Evolutionary conservation across 176 grass and related monocot genomes (phyloP).

Genomic region (Musa schizocarpa): DNA sequence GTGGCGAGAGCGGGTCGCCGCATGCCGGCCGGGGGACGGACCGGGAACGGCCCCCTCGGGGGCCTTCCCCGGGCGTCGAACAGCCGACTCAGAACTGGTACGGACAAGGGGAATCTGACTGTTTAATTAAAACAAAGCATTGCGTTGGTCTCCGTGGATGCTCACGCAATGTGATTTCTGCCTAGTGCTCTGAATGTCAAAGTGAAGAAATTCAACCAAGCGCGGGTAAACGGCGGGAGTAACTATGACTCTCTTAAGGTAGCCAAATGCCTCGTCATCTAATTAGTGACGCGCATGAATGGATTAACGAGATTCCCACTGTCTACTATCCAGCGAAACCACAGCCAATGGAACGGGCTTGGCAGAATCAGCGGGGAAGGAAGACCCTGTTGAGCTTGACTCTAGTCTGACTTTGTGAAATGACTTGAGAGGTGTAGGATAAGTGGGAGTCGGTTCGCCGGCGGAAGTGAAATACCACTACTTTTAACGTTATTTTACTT

Average conservation of each 20-base stretch:
- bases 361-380: too few species aligned
- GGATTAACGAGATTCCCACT: constrained; percentile 22
- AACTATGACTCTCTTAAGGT: constrained; percentile 76
- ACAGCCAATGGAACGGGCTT: too few species aligned
- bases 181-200: constrained; percentile 48
- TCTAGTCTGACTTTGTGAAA: too few species aligned
- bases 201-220: constrained; percentile 50
- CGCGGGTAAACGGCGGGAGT: not conserved
- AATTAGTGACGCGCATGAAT: constrained; percentile 31
- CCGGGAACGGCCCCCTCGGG: too few species aligned
- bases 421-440: too few species aligned
- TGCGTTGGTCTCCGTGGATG: constrained; percentile 67
- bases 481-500: too few species aligned
- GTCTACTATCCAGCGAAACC: too few species aligned
- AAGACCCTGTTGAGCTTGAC: too few species aligned
- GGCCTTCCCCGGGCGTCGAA: too few species aligned
- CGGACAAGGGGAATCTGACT: constrained; percentile 56
- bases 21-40: too few species aligned
- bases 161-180: constrained; percentile 40
- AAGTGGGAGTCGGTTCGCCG: too few species aligned
- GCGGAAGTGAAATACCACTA: too few species aligned
- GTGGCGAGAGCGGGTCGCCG: constrained; percentile 15
- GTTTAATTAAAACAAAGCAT: constrained; percentile 88
- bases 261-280: constrained; percentile 51
- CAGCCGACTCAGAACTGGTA: constrained; percentile 54